Conservation (phyloP, 495 filamentous ascomycete species). For the Saxophila tyrrhenica region DNA sequence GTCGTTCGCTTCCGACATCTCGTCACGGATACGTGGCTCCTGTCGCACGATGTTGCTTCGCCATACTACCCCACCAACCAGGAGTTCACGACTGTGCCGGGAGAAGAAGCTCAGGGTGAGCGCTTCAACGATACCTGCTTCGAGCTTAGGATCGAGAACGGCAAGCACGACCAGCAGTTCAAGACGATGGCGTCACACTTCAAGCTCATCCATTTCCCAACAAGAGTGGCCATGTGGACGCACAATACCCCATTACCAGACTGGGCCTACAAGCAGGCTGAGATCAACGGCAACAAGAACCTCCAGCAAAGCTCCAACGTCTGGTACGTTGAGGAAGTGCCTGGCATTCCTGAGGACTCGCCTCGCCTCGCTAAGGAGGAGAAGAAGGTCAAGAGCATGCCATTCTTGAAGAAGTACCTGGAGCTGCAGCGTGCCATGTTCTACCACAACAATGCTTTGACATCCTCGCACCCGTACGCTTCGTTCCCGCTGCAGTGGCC, state of each 20-base stretch:
- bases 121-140: conserved; percentile 87
- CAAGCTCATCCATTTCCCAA: conserved; percentile 86
- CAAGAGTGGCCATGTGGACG: conserved; percentile 98
- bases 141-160: conserved; percentile 80
- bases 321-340: conserved; percentile 87
- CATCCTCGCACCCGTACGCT: conserved; percentile 90
- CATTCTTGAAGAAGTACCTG: conserved; percentile 90
- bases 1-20: conserved; percentile 79
- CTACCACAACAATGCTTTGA: conserved; percentile 96
- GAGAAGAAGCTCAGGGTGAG: conserved; percentile 61
- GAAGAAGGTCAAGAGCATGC: conserved; percentile 64
- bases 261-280: conserved; percentile 92
- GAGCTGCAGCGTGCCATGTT: conserved; percentile 98
- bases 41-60: conserved; percentile 98
- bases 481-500: conserved; percentile 96
- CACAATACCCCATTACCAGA: conserved; percentile 87
- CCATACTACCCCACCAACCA: conserved; percentile 96
- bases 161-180: conserved; percentile 72
- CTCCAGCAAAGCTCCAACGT: conserved; percentile 78
- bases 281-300: conserved; percentile 99
- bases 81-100: conserved; percentile 79
- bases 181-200: conserved; percentile 82
- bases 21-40: conserved; percentile 72
- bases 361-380: conserved; percentile 59
- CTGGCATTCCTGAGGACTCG: conserved; percentile 57